Evolutionary conservation across 805 yeast genomes (phyloP), one percentile per base, ranked within the genome.

Genomic region (Starmerella riodocensis): DNA sequence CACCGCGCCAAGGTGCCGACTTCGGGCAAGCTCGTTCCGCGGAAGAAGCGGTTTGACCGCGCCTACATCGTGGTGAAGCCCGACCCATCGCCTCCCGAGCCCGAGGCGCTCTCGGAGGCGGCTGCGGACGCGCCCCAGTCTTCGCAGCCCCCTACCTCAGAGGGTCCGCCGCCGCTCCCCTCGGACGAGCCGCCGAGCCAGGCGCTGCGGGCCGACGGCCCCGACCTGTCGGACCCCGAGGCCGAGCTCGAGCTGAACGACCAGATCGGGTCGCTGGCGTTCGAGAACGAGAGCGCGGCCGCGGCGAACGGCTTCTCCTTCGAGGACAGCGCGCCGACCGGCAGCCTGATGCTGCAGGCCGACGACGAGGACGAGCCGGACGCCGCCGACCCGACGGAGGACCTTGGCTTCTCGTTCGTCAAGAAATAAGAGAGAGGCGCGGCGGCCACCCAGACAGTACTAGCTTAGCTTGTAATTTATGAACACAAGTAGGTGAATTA

Each of bases 41-140:
- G 83, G 60, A 83, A 77, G 62, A 46, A 46, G 48, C 50, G 51
- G 11, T 18, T 54, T 19, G 45, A 45, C 28, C 45, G 44, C 20
- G 58, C 52, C 7, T 55, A 44, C 30, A 40, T 48, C 4, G 25
- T 40, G 5, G 19, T 21, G 35, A 36, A 37, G 29, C 48, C 47
- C 6, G 36, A 37, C n/a, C 20, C 21, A 17, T 16, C 32, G 32
- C 6, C 9, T 9, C 32, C 32, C 6, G 7, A 6, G 34, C 25
- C 16, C 5, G 34, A 9, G 9, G 9, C 16, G 5, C 13, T 8
- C 4, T 6, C 16, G n/a, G 17, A 31, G 23, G 8, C 30, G 18
- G 30, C 18, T 6, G 12, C 9, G 7, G 18, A 4, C n/a, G 14
- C 6, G 6, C 7, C 23, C 20, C 26, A 31, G 16, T 7, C 8